Evolutionary conservation across 208 protist genomes (phyloP), one percentile per base, ranked within the genome.

Genomic region (Sergeia podlipaevii): DNA sequence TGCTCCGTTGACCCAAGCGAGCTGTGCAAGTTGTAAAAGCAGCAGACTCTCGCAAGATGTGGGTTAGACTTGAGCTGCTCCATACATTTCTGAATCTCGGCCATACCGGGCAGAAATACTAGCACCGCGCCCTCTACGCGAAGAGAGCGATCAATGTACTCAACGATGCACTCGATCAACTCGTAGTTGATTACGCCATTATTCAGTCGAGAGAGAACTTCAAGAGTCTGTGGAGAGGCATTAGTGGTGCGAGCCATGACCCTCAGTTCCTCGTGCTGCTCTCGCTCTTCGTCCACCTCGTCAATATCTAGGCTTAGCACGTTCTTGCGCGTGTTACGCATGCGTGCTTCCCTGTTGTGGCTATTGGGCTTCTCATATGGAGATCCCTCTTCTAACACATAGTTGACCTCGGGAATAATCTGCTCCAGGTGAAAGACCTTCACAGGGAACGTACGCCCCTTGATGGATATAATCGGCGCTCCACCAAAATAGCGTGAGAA

Each of bases 31-130:
- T 96, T 95, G 56, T 96, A 84, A 38, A 97, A 81, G 36, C 91
- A 26, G 37, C 74, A 84, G 20, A 56, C 64, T 32, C 71, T 56
- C 23, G 27, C 29, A 23, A 96, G 65, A 15, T 39, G 49, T 0
- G 70, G 52, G 48, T 91, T 85, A 60, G 56, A 65, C 44, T 75
- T 79, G 28, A 97, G 69, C 47, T 94, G 72, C 32, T 96, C 80
- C 61, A 88, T 87, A 62, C 95, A 89, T 15, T 60, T 70, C 45
- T 84, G 70, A 15, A 99, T 98, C 58, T 98, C 96, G 0, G 79
- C 76, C 74, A 98, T 95, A 43, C 97, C 97, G 13, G 97, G 96
- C 27, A 99, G 60, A 73, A 99, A 99, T 27, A 99, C 82, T 15
- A 99, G 83, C 26, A 99, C 89, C 1, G 93, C 85, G 23, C 93